Evolutionary conservation across 352 stramenopile species (phyloP).

Genomic region (Phytophthora palmivora): DNA sequence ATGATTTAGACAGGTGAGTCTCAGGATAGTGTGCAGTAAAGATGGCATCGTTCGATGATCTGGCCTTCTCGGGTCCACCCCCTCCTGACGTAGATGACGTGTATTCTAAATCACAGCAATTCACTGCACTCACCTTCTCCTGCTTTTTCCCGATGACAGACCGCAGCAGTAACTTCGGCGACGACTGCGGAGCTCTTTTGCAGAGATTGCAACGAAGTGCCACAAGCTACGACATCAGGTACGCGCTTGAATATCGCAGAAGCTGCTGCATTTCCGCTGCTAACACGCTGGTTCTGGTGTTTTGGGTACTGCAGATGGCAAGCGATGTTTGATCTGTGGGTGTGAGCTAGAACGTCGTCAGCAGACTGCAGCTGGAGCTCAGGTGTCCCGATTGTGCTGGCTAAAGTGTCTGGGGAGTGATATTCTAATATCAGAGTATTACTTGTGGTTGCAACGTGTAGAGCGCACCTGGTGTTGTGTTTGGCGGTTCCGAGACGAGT

Average conservation of each 20-base stretch:
- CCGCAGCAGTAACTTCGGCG: conserved; percentile 1
- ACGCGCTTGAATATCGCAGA: neutral
- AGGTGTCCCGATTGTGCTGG: neutral
- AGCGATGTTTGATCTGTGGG: conserved; percentile 70
- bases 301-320: conserved; percentile 47
- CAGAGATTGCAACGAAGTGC: conserved; percentile 68
- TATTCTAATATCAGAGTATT: conserved; percentile 7
- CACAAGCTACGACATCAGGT: conserved; percentile 60
- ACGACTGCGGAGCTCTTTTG: conserved; percentile 51
- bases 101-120: neutral
- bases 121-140: neutral
- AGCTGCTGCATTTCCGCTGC: neutral
- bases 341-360: conserved; percentile 53
- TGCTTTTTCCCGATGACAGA: neutral
- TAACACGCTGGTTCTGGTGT: neutral
- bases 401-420: too few relatives aligned
- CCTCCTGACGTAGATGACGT: conserved; percentile 18
- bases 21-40: neutral
- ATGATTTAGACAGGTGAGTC: conserved; percentile 11
- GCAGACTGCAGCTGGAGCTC: neutral
- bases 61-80: conserved; percentile 57
- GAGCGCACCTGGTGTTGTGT: neutral
- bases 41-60: conserved; percentile 80
- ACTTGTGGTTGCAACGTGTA: conserved; percentile 1
- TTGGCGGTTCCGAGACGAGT: conserved; percentile 18